phyloP scores from a whole-genome alignment of 106 monocot species.

The Narthecium ossifragum region DNA sequence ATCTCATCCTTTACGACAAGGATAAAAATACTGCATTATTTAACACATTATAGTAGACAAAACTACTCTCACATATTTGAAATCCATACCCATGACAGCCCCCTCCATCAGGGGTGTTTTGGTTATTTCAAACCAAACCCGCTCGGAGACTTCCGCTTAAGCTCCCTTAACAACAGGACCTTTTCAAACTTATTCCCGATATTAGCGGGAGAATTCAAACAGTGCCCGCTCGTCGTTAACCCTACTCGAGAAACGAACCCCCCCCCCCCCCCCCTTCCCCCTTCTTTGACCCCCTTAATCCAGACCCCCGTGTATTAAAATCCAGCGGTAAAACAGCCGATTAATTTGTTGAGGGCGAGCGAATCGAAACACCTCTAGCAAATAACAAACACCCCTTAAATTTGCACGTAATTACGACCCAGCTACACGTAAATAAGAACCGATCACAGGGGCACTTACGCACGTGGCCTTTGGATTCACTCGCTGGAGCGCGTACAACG shows the following conservation, averaged over 20 bases:
- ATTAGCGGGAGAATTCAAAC: conserved; percentile 1
- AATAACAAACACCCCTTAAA: neutral
- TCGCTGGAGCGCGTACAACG: neutral
- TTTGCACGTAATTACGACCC: neutral
- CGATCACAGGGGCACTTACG: neutral
- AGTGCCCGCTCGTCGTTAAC: too few species aligned
- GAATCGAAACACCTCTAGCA: too few species aligned
- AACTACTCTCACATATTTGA: neutral
- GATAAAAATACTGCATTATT: too few species aligned
- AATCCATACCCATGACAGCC: neutral
- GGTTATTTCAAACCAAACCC: neutral
- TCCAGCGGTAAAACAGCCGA: neutral
- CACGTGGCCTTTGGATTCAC: neutral
- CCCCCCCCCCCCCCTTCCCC: neutral
- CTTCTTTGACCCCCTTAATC: neutral
- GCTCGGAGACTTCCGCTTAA: neutral
- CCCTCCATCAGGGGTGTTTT: neutral
- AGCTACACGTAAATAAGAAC: neutral
- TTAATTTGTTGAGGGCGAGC: too few species aligned
- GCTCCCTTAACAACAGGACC: neutral
- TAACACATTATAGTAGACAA: too few species aligned
- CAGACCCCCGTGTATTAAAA: neutral
- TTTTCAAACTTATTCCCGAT: conserved; percentile 1
- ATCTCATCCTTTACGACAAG: too few species aligned
- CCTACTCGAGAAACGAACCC: too few species aligned